Evolutionary conservation across 1,139 yeast genomes (phyloP), one percentile per base, ranked within the genome.

Genomic region (Geotrichum phurueaensis): DNA sequence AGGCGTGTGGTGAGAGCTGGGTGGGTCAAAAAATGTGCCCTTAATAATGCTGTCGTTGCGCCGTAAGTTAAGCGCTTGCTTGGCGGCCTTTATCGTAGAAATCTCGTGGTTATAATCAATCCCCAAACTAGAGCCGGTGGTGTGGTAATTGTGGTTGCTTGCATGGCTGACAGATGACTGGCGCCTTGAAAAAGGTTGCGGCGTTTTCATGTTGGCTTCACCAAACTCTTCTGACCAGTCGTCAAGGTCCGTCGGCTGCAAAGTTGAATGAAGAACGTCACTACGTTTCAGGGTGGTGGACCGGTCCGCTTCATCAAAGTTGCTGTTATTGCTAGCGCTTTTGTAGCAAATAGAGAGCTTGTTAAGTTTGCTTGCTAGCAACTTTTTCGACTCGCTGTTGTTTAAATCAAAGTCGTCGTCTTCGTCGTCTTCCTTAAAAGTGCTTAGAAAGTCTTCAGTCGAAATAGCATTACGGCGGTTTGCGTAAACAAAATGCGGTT

Each of bases 21-120:
- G 63, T 23, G 63, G 63, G 36, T 58, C 58, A 22, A 60, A 60
- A 55, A 60, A 60, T 2, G 63, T 57, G 7, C 63, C 63, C 31
- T 57, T 57, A 4, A 60, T 48, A 20, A 60, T 45, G 50, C 63
- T 60, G 29, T 52, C 54, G 25, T 54, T 49, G 23, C 59, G 45
- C n/a, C 36, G 48, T 27, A 45, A 23, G 15, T 39, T 33, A 9
- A 49, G 49, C 25, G 52, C 29, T n/a, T 43, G 49, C 27, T 51
- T 49, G 10, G 62, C 60, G 12, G 54, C 54, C 13, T 57, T 50
- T 9, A 59, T 59, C 12, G 57, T 51, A 6, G 31, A 18, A 36
- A 13, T 18, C 2, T 50, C 54, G 12, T 53, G 53, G 23, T 49
- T 22, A 29, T 52, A 53, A 23, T 59, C 58, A 25, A 51, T 20